Evolutionary conservation across 148 eudicot genomes (phyloP).

Genomic region (Fallopia convolvulus): DNA sequence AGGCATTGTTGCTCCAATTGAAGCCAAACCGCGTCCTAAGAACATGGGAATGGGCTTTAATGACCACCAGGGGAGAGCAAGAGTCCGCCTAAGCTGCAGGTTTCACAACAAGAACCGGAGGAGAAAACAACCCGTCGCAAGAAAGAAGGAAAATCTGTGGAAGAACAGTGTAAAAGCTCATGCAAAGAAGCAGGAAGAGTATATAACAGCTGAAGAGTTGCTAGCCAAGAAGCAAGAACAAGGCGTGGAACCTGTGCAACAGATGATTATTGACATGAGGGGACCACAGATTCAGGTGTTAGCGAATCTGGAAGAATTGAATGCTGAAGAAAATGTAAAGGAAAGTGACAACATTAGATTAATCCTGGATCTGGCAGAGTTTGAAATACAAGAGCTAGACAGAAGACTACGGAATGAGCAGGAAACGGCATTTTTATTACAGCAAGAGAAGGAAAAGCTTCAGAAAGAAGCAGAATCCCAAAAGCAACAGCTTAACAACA

Average conservation of each 20-base stretch:
- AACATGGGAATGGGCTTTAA: conserved; percentile 90
- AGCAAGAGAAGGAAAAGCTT: conserved; percentile 72
- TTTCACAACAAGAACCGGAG: conserved; percentile 35
- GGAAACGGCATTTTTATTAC: conserved; percentile 60
- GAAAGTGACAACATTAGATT: conserved; percentile 62
- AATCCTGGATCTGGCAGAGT: conserved; percentile 60
- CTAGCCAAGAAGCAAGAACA: conserved; percentile 69
- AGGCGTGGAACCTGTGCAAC: conserved; percentile 45
- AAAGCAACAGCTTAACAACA: conserved; percentile 52
- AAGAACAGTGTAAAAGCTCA: conserved; percentile 42
- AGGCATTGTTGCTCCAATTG: conserved; percentile 76
- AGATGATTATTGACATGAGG: conserved; percentile 84
- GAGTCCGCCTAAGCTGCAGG: conserved; percentile 22
- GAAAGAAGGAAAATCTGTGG: conserved; percentile 54
- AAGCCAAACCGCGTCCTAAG: conserved; percentile 73
- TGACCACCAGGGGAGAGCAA: conserved; percentile 57
- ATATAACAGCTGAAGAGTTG: conserved; percentile 73
- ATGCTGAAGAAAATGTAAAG: conserved; percentile 71
- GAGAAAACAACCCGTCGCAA: conserved; percentile 29
- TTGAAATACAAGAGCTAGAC: conserved; percentile 67
- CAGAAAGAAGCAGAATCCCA: conserved; percentile 43
- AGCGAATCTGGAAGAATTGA: conserved; percentile 70
- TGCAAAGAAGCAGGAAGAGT: conserved; percentile 42
- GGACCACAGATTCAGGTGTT: conserved; percentile 86
- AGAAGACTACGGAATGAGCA: conserved; percentile 72